Conservation (phyloP, 495 filamentous ascomycete genomes). For the Aspergillus ostianus region DNA sequence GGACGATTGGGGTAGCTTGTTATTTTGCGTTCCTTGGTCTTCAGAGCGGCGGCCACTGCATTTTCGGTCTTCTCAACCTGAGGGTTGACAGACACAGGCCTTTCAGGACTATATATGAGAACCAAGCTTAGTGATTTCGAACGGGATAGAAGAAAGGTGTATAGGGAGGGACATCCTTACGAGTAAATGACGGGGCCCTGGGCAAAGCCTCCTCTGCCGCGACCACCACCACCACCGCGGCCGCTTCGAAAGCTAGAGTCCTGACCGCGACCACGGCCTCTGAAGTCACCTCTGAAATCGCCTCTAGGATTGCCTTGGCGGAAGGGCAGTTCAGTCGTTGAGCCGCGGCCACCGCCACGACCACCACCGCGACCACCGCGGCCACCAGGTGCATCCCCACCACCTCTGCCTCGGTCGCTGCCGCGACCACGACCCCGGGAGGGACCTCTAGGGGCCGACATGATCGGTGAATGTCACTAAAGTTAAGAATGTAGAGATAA, state of each 20-base stretch:
- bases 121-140: background rate
- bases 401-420: constrained; percentile 23
- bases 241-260: constrained; percentile 13
- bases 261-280: constrained; percentile 14
- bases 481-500: background rate
- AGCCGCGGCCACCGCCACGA: constrained; percentile 8
- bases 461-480: background rate
- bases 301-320: constrained; percentile 4
- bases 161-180: constrained; percentile 19
- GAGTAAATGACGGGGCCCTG: constrained; percentile 27
- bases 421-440: constrained; percentile 17
- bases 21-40: constrained; percentile 19
- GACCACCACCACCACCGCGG: constrained; percentile 21
- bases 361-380: constrained; percentile 3
- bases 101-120: constrained; percentile 19
- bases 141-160: background rate
- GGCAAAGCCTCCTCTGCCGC: constrained; percentile 18
- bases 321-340: constrained; percentile 8
- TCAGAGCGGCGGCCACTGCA: constrained; percentile 24
- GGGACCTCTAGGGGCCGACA: constrained; percentile 15
- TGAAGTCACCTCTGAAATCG: background rate
- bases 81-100: constrained; percentile 18
- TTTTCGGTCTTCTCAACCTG: constrained; percentile 33
- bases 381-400: constrained; percentile 8
- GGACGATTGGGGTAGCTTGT: constrained; percentile 42